Evolutionary conservation across 805 yeast genomes (phyloP), one percentile per base, ranked within the genome.

Genomic region (Saturnispora silvae): DNA sequence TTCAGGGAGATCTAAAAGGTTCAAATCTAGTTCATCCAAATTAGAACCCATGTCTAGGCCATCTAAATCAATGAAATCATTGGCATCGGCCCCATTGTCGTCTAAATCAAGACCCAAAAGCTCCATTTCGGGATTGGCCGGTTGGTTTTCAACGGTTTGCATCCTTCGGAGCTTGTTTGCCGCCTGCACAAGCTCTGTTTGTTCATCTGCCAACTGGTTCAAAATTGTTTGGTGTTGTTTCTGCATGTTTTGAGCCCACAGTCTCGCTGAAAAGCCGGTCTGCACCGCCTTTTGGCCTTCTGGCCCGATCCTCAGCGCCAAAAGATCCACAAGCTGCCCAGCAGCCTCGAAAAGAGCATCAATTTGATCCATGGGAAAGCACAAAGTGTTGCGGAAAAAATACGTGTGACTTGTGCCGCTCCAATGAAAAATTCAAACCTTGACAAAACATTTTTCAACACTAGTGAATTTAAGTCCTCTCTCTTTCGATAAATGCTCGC

Each of bases 101-200:
- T 5, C 8, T 26, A 8, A 43, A 28, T 40, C 42, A 33, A 50
- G 45, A 19, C 41, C 44, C 20, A 59, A 39, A 9, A 52, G 50
- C 34, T 49, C 46, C 31, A n/a, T n/a, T n/a, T 50, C 57, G 4
- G 61, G 46, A 25, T 53, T 57, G 16, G 38, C 46, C 33, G 57
- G 37, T 35, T 59, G 59, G 33, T 56, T 23, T 11, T 40, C 44
- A 34, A n/a, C n/a, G n/a, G n/a, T n/a, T n/a, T n/a, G n/a, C n/a
- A n/a, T n/a, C n/a, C n/a, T n/a, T n/a, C n/a, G n/a, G n/a, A n/a
- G n/a, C n/a, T n/a, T n/a, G 10, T 23, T 23, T 23, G 25, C n/a
- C n/a, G 28, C 28, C n/a, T 11, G n/a, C 11, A 25, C 28, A 25
- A 25, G n/a, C 7, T 11, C 15, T 23, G 8, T 23, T 11, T 11